Percentiles rank a stretch among this genome's conserved stretches.
phyloP scores from a whole-genome alignment of 2,329 filamentous ascomycete species.

The Stagonosporopsis cucurbitacearum region DNA sequence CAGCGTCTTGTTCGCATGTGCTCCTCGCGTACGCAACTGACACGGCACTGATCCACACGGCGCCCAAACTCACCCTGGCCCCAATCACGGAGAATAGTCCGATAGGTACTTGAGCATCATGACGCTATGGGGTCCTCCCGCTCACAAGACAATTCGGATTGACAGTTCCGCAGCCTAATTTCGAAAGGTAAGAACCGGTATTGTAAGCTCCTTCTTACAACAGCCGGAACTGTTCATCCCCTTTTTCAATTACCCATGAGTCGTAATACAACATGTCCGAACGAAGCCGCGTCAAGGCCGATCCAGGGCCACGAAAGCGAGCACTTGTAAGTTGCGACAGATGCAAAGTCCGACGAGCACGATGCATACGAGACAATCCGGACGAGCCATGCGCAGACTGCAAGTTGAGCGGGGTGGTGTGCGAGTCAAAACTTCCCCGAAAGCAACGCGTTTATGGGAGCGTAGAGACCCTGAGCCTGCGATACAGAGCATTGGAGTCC shows the following conservation, averaged over 20 bases:
- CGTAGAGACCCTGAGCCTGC: slow-evolving; percentile 54
- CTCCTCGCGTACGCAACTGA: slow-evolving; percentile 14
- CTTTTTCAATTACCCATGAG: slow-evolving; percentile 10
- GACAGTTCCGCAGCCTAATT: slow-evolving; percentile 12
- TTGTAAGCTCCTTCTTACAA: slow-evolving; percentile 11
- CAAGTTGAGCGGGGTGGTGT: slow-evolving; percentile 47
- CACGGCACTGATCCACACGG: slow-evolving; percentile 18
- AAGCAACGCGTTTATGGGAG: slow-evolving; percentile 56
- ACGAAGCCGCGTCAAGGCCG: slow-evolving; percentile 24
- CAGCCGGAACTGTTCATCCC: slow-evolving; percentile 12
- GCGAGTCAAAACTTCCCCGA: slow-evolving; percentile 53
- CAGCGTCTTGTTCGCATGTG: slow-evolving; percentile 1
- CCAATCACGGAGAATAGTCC: slow-evolving; percentile 19
- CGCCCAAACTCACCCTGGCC: slow-evolving; percentile 14
- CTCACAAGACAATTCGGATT: slow-evolving; percentile 11
- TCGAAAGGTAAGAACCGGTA: slow-evolving; percentile 3
- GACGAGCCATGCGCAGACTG: slow-evolving; percentile 50
- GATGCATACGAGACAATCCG: slow-evolving; percentile 37
- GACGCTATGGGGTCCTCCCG: slow-evolving; percentile 16
- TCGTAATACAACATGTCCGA: slow-evolving; percentile 14
- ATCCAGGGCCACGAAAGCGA: slow-evolving; percentile 33
- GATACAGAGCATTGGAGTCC: slow-evolving; percentile 53
- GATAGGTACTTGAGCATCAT: slow-evolving; percentile 18
- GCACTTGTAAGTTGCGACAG: slow-evolving; percentile 42
- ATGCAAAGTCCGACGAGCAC: slow-evolving; percentile 38